phyloP scores from a whole-genome alignment of 306 rosid species.

The Cicer cuneatum region DNA sequence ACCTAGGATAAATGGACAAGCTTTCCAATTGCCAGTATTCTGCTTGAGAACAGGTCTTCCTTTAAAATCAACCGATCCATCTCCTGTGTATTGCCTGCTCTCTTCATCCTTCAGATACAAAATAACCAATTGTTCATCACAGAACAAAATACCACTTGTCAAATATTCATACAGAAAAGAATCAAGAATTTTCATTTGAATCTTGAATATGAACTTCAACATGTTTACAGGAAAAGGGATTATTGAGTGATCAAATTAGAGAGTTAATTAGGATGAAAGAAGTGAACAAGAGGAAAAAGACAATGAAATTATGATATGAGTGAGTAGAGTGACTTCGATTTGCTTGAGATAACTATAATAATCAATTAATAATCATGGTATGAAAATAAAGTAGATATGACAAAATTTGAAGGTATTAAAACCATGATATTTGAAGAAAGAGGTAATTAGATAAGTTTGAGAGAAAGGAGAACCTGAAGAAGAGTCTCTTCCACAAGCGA shows the following conservation, averaged over 20 bases:
- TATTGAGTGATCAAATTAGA: not conserved
- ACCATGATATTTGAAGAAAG: no score
- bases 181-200: not conserved
- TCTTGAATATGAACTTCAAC: not conserved
- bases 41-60: conserved; percentile 65
- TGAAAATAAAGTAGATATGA: not conserved
- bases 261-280: not conserved
- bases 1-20: conserved; percentile 77
- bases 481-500: conserved; percentile 46
- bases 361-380: not conserved
- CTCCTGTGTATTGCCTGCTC: conserved; percentile 55
- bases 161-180: not conserved
- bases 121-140: conserved; percentile 13
- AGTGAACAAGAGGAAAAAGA: no score
- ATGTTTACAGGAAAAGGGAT: not conserved
- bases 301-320: no score
- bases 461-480: conserved; percentile 44
- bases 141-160: not conserved
- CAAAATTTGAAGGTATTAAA: not conserved
- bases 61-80: conserved; percentile 68
- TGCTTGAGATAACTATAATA: no score
- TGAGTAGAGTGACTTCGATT: no score
- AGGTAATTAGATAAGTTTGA: not conserved
- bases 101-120: conserved; percentile 56
- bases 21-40: conserved; percentile 76